phyloP scores from a whole-genome alignment of 352 stramenopile genomes.

The Phytophthora uliginosa region DNA sequence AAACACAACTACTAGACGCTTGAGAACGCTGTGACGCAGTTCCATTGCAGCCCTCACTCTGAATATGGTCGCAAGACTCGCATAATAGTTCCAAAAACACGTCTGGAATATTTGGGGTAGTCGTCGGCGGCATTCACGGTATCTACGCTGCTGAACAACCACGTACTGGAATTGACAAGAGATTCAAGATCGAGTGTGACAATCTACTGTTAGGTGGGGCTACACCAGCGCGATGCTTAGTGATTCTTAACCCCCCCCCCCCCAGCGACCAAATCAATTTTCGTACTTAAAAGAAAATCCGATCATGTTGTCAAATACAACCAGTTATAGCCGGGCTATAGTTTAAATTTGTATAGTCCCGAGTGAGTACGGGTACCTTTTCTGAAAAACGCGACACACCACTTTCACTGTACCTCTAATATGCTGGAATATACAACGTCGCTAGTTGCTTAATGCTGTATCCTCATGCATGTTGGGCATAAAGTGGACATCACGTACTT shows the following conservation, averaged over 20 bases:
- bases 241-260: neutral
- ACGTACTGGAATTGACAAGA: neutral
- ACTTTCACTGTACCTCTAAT: too few species aligned
- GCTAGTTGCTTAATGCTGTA: too few species aligned
- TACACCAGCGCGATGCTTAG: neutral
- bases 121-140: neutral
- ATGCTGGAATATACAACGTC: too few species aligned
- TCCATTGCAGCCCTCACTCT: neutral
- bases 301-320: too few species aligned
- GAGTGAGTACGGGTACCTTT: too few species aligned
- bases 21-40: neutral
- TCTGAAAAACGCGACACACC: too few species aligned
- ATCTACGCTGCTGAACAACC: neutral
- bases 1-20: neutral
- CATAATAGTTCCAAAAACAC: neutral
- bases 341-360: too few species aligned
- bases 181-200: neutral
- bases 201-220: neutral
- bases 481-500: too few species aligned
- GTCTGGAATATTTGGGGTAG: neutral
- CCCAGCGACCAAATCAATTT: too few species aligned
- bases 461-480: too few species aligned
- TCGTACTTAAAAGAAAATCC: too few species aligned
- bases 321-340: too few species aligned
- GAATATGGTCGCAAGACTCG: neutral